phyloP scores from a whole-genome alignment of 345 rosid genomes.

The Linum trigynum region DNA sequence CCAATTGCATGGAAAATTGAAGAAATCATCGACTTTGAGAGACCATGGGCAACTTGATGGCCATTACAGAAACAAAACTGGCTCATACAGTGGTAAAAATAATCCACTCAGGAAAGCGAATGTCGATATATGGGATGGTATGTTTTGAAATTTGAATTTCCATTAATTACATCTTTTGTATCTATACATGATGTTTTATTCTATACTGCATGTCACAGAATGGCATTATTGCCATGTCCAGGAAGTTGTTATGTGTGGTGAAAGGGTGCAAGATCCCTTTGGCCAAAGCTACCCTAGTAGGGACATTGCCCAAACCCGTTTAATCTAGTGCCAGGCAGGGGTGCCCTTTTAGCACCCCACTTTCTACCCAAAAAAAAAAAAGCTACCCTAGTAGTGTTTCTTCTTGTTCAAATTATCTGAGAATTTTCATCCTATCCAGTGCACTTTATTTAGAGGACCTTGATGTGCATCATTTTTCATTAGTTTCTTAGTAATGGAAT shows the following conservation, averaged over 20 bases:
- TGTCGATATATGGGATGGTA: slow-evolving; percentile 47
- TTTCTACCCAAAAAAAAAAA: too few relatives aligned
- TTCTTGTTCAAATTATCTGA: neutral
- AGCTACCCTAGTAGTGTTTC: neutral
- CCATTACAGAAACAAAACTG: slow-evolving; percentile 24
- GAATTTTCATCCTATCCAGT: neutral
- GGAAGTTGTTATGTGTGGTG: slow-evolving; percentile 3
- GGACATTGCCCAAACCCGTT: too few relatives aligned
- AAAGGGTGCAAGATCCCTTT: slow-evolving; percentile 1
- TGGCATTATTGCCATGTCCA: slow-evolving; percentile 10
- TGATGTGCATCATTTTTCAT: too few relatives aligned
- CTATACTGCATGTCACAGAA: slow-evolving; percentile 9
- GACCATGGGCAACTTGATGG: slow-evolving; percentile 23
- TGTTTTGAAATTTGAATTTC: slow-evolving; percentile 3
- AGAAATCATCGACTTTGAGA: slow-evolving; percentile 16
- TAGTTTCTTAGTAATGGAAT: neutral
- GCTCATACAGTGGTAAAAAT: slow-evolving; percentile 20
- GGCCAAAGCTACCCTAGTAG: neutral
- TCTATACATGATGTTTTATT: neutral
- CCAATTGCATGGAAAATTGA: slow-evolving; percentile 22
- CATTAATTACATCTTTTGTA: neutral
- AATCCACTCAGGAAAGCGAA: slow-evolving; percentile 15
- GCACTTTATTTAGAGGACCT: neutral
- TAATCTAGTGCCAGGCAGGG: too few relatives aligned
- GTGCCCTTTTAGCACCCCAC: too few relatives aligned